Evolutionary conservation across 331 rosid species (phyloP), one percentile per base, ranked within the genome.

Genomic region (Pyracantha coccinea): DNA sequence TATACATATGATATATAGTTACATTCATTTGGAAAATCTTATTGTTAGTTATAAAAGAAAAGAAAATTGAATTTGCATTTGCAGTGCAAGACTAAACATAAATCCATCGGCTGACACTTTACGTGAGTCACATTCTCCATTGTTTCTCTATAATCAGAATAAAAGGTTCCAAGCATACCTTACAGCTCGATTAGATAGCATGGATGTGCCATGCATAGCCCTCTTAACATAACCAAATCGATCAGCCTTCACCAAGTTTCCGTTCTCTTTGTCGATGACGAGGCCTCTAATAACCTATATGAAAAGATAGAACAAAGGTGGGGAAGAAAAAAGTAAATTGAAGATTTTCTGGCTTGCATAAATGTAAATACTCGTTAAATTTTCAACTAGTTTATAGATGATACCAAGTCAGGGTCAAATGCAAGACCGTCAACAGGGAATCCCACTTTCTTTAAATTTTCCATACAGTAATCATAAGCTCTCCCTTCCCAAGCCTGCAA

Each of bases 401-500:
- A 52, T 87, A 94, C 98, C 97, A 94, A 85, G 71, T 90, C 86
- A 33, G 98, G 98, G 81, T 94, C 98, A 67, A 94, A 94, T 38
- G 90, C 80, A 73, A 94, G 98, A 72, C 96, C 97, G 62, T 88
- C 88, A 52, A 94, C 98, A 10, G 97, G 98, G 84, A 80, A 94
- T 67, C 98, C 98, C 86, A 91, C 83, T 75, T 86, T 90, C 88
- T 53, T 88, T 53, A 94, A 89, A 79, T 94, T 94, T 52, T 89
- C 96, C 98, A 94, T 78, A 80, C 98, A 94, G 82, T 94, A 94
- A 82, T 94, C 98, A 68, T 94, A 94, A 64, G 98, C 98, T 66
- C 90, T 85, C 59, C 98, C 98, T 88, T 94, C 98, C 97, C 98
- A 94, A 80, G 98, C 98, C 97, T 93, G 83, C 31, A 82, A 78